phyloP scores from a whole-genome alignment of 441 rosid species.

The Biscutella laevigata region DNA sequence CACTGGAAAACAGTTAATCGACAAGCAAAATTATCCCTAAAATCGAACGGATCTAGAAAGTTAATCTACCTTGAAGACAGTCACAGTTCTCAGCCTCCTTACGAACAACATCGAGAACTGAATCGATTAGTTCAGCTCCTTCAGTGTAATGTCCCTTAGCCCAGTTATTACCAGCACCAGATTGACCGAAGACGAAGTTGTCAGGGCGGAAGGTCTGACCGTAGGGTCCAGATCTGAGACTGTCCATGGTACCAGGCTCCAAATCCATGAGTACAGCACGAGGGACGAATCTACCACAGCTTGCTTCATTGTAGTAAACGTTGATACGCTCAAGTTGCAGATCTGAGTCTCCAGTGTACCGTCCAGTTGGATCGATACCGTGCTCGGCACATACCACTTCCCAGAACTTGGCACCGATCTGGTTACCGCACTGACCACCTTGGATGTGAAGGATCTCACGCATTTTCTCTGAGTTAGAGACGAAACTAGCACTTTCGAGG shows the following conservation, averaged over 20 bases:
- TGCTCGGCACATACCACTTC: slow-evolving; percentile 55
- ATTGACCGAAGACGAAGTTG: slow-evolving; percentile 51
- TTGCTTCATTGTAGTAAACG: slow-evolving; percentile 53
- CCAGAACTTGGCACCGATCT: slow-evolving; percentile 56
- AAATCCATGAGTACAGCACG: slow-evolving; percentile 58
- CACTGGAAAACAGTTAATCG: not conserved
- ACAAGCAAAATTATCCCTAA: not conserved
- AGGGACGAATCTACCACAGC: slow-evolving; percentile 48
- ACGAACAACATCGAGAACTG: slow-evolving; percentile 40
- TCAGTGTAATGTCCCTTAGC: slow-evolving; percentile 62
- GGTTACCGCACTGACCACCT: slow-evolving; percentile 54
- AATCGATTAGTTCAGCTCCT: slow-evolving; percentile 61
- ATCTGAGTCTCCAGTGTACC: slow-evolving; percentile 33
- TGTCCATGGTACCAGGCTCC: slow-evolving; percentile 59
- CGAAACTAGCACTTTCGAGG: not conserved
- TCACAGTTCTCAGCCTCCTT: slow-evolving; percentile 36
- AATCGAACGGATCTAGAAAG: not conserved
- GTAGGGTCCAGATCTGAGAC: slow-evolving; percentile 39
- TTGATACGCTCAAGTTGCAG: slow-evolving; percentile 42
- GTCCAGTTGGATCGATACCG: slow-evolving; percentile 40
- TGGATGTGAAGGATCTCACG: slow-evolving; percentile 56
- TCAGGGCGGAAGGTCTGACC: slow-evolving; percentile 54
- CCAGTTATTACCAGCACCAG: slow-evolving; percentile 68
- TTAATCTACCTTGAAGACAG: slow-evolving; percentile 42
- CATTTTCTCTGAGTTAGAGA: slow-evolving; percentile 26